phyloP scores from a whole-genome alignment of 805 yeast genomes.

The Starmerella floricola region DNA sequence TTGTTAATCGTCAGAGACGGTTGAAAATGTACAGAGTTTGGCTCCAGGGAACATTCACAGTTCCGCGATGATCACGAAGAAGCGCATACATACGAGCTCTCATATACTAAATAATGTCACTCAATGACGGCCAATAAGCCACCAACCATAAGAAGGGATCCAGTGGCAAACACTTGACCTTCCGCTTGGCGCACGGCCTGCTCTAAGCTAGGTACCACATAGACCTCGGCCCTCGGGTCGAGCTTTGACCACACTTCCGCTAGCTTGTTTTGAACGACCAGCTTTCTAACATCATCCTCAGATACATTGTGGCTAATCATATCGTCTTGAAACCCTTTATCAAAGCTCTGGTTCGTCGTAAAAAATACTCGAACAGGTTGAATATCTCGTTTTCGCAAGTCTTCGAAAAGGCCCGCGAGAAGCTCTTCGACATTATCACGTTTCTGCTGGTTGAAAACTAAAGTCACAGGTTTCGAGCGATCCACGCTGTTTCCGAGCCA shows the following conservation, averaged over 20 bases:
- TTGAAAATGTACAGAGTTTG: constrained; percentile 93
- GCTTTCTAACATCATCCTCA: constrained; percentile 60
- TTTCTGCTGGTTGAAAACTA: constrained; percentile 88
- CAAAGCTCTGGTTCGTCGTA: constrained; percentile 87
- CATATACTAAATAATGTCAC: not conserved
- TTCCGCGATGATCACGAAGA: constrained; percentile 3
- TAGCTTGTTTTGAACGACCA: constrained; percentile 66
- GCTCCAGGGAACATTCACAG: constrained; percentile 76
- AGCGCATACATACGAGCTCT: not conserved
- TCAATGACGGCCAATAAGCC: constrained; percentile 83
- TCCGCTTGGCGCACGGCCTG: constrained; percentile 42
- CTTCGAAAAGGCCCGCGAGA: constrained; percentile 33
- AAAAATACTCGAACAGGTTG: constrained; percentile 39
- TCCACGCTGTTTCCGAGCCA: constrained; percentile 48
- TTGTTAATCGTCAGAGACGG: constrained; percentile 84
- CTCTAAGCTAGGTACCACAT: constrained; percentile 65
- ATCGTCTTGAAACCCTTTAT: constrained; percentile 66
- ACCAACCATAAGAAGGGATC: constrained; percentile 89
- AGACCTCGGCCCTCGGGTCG: constrained; percentile 28
- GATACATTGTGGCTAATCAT: constrained; percentile 77
- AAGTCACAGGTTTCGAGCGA: constrained; percentile 32
- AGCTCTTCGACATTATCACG: constrained; percentile 63
- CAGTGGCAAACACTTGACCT: constrained; percentile 74
- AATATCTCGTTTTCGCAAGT: constrained; percentile 26
- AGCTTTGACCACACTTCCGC: constrained; percentile 58